Evolutionary conservation across 1,284 basidiomycete genomes (phyloP).

Genomic region (Moniliophthora roreri): DNA sequence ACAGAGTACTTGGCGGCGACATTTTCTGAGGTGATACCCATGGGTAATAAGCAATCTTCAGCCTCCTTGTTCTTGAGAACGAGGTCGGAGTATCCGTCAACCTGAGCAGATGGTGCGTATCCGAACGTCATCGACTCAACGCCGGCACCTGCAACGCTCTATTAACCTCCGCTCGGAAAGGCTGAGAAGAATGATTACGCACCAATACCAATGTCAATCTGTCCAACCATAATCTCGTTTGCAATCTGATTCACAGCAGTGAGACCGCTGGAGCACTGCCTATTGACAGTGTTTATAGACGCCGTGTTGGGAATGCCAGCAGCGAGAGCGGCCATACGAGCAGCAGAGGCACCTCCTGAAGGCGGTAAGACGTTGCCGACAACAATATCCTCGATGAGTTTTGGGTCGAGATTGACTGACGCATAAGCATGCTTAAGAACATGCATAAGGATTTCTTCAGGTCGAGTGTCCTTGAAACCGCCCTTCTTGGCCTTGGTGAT

Average conservation of each 20-base stretch:
- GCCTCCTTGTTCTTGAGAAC: conserved; percentile 81
- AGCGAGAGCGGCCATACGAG: conserved; percentile 93
- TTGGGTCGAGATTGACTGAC: conserved; percentile 70
- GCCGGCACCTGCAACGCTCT: conserved; percentile 67
- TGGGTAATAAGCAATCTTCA: conserved; percentile 91
- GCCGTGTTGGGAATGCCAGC: conserved; percentile 88
- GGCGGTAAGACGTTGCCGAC: conserved; percentile 96
- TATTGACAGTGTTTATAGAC: conserved; percentile 87
- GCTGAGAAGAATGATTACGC: conserved; percentile 24
- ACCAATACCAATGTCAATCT: conserved; percentile 95
- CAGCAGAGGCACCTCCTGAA: conserved; percentile 85
- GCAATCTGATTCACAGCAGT: conserved; percentile 90
- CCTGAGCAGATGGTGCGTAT: conserved; percentile 73
- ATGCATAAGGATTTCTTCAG: conserved; percentile 87
- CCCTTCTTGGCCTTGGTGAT: conserved; percentile 92
- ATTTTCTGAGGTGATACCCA: conserved; percentile 98
- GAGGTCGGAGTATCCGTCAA: conserved; percentile 76
- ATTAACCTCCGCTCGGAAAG: conserved; percentile 9
- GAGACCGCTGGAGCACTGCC: conserved; percentile 94
- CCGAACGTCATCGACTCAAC: conserved; percentile 95
- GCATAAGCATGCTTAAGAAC: conserved; percentile 77
- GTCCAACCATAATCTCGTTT: conserved; percentile 80
- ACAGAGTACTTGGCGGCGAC: conserved; percentile 82
- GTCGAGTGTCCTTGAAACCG: conserved; percentile 91
- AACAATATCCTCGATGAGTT: conserved; percentile 84